These are phyloP conservation scores for Areca catechu DNA, from an alignment of 176 grass and related monocot species.

Conservation along the genomic window DNA sequence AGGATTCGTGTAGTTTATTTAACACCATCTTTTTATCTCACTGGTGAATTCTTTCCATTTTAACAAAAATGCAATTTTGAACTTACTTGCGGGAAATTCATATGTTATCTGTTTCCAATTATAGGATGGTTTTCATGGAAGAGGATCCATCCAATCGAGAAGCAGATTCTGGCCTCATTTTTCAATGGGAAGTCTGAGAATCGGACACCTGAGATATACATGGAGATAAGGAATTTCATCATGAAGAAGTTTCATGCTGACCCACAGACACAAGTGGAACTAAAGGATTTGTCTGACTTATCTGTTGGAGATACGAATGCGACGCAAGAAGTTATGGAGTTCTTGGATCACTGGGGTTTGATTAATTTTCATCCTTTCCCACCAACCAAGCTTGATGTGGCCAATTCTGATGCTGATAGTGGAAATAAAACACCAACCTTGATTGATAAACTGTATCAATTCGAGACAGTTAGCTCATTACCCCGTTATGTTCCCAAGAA, in stretches of 20 bases:
- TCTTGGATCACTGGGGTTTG: conserved; percentile 93
- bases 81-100: background rate
- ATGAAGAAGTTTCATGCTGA: conserved; percentile 85
- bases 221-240: conserved; percentile 81
- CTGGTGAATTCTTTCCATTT: too few species aligned
- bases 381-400: conserved; percentile 30
- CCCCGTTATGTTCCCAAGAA: conserved; percentile 55
- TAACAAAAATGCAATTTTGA: background rate
- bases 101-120: background rate
- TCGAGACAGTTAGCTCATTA: conserved; percentile 66
- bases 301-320: conserved; percentile 55
- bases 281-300: conserved; percentile 70
- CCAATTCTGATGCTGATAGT: conserved; percentile 35
- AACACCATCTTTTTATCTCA: background rate
- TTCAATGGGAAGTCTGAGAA: conserved; percentile 88
- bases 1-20: too few species aligned
- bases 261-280: conserved; percentile 62
- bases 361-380: conserved; percentile 97
- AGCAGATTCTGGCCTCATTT: conserved; percentile 77
- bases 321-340: conserved; percentile 69
- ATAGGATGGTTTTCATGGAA: conserved; percentile 99
- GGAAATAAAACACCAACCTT: conserved; percentile 24
- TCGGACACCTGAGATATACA: conserved; percentile 66
- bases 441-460: conserved; percentile 68
- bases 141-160: conserved; percentile 69